A percentile compares a stretch with the other conserved stretches of the same genome.
phyloP scores from a whole-genome alignment of 2,329 filamentous ascomycete genomes.

The Diaporthe batatas region DNA sequence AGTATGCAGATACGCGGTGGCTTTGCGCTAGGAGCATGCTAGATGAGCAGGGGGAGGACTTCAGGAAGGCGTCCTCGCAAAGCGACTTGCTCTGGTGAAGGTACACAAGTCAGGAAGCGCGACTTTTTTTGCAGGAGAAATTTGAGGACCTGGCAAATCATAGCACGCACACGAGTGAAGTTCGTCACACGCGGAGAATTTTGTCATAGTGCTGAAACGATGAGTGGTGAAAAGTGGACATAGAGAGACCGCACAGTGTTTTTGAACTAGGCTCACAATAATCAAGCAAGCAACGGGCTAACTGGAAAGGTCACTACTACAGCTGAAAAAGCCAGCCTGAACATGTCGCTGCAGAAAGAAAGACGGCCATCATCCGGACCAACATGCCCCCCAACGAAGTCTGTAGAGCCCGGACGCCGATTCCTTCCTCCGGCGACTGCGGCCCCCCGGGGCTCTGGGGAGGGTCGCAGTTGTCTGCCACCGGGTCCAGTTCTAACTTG shows the following conservation, averaged over 20 bases:
- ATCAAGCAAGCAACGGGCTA: background rate
- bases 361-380: background rate
- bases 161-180: background rate
- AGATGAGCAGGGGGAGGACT: background rate
- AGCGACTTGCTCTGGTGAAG: slow-evolving; percentile 9
- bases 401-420: background rate
- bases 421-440: slow-evolving; percentile 34
- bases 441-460: slow-evolving; percentile 33
- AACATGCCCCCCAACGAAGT: background rate
- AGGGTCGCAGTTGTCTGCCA: slow-evolving; percentile 27
- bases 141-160: background rate
- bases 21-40: background rate
- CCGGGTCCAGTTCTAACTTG: slow-evolving; percentile 31
- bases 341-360: background rate
- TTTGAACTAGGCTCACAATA: background rate
- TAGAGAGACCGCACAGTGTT: background rate
- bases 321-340: background rate
- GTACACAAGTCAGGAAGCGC: background rate
- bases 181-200: background rate
- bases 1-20: slow-evolving; percentile 1
- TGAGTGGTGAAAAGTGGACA: background rate
- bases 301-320: slow-evolving; percentile 13
- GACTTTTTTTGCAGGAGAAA: slow-evolving; percentile 3
- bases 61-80: background rate
- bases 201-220: background rate